Evolutionary conservation across 805 yeast species (phyloP).

Genomic region (Lachancea kluyveri): DNA sequence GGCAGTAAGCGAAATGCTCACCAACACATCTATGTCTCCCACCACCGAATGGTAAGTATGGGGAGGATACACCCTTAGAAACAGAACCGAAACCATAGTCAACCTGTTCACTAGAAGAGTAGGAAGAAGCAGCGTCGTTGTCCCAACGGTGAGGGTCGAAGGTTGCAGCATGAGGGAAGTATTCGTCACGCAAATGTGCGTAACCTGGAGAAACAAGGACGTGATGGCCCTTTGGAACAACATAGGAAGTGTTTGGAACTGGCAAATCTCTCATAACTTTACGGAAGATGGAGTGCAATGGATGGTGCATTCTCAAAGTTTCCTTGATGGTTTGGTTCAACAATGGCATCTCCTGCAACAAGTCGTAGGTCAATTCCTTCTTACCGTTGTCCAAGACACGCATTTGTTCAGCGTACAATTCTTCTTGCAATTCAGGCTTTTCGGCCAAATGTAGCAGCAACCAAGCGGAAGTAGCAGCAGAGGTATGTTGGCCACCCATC

Average conservation of each 20-base stretch:
- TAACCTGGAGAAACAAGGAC: slow-evolving; percentile 94
- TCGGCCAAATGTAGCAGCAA: slow-evolving; percentile 84
- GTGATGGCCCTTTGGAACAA: slow-evolving; percentile 84
- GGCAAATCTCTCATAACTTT: slow-evolving; percentile 73
- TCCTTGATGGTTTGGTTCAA: slow-evolving; percentile 83
- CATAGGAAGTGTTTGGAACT: slow-evolving; percentile 71
- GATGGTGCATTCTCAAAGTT: slow-evolving; percentile 93
- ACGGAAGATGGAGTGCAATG: slow-evolving; percentile 93
- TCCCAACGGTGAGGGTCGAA: slow-evolving; percentile 92
- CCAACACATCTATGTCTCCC: slow-evolving; percentile 99
- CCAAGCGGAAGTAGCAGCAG: slow-evolving; percentile 96
- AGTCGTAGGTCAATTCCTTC: slow-evolving; percentile 70
- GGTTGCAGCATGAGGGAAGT: slow-evolving; percentile 66
- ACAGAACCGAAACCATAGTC: slow-evolving; percentile 98
- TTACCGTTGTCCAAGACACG: slow-evolving; percentile 50
- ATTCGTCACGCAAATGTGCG: slow-evolving; percentile 68
- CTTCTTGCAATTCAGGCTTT: slow-evolving; percentile 78
- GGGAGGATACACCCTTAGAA: slow-evolving; percentile 91
- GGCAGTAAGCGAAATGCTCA: slow-evolving; percentile 94
- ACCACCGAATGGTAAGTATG: slow-evolving; percentile 97
- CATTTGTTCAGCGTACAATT: slow-evolving; percentile 68
- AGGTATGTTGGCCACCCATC: slow-evolving; percentile 99
- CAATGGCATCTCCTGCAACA: slow-evolving; percentile 72
- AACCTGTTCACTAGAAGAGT: slow-evolving; percentile 36
- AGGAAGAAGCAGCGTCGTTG: slow-evolving; percentile 31